Conservation (phyloP, 495 filamentous ascomycete species). For the Aspergillus olivimuriae region DNA sequence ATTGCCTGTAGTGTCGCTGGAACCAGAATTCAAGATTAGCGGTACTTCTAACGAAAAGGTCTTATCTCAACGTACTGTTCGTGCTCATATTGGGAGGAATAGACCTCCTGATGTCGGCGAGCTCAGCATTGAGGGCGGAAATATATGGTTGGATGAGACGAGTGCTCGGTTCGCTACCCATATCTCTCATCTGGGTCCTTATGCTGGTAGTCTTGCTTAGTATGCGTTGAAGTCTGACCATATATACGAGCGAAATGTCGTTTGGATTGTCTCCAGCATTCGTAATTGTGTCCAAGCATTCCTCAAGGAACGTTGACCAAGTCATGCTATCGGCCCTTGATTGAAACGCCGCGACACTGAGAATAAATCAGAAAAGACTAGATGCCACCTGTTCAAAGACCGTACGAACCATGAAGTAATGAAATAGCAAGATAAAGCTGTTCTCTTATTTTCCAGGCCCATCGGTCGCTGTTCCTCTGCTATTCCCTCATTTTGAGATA, state of each 20-base stretch:
- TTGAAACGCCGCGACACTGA: conserved; percentile 32
- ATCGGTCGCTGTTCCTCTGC: conserved; percentile 13
- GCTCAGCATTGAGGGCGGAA: conserved; percentile 29
- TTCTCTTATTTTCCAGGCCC: conserved; percentile 39
- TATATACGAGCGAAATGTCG: conserved; percentile 36
- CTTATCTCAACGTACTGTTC: conserved; percentile 20
- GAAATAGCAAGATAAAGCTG: conserved; percentile 39
- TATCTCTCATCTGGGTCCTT: conserved; percentile 2
- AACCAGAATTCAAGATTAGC: background rate
- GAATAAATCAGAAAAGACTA: conserved; percentile 1
- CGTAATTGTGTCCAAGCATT: conserved; percentile 31
- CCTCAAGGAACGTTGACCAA: conserved; percentile 41
- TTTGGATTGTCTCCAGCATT: conserved; percentile 29
- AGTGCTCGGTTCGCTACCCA: conserved; percentile 7
- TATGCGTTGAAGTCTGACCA: conserved; percentile 34
- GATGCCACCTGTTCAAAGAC: background rate
- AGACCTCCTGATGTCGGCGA: conserved; percentile 21
- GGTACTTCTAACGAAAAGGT: background rate
- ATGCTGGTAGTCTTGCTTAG: conserved; percentile 10
- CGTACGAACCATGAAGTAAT: conserved; percentile 35
- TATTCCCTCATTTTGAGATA: background rate
- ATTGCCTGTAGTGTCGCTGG: conserved; percentile 1
- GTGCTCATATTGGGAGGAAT: conserved; percentile 19
- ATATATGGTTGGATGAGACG: conserved; percentile 25
- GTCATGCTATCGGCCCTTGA: conserved; percentile 30